Evolutionary conservation across 139 green algal genomes (phyloP), one percentile per base, ranked within the genome.

Genomic region (Asterochloris erici): DNA sequence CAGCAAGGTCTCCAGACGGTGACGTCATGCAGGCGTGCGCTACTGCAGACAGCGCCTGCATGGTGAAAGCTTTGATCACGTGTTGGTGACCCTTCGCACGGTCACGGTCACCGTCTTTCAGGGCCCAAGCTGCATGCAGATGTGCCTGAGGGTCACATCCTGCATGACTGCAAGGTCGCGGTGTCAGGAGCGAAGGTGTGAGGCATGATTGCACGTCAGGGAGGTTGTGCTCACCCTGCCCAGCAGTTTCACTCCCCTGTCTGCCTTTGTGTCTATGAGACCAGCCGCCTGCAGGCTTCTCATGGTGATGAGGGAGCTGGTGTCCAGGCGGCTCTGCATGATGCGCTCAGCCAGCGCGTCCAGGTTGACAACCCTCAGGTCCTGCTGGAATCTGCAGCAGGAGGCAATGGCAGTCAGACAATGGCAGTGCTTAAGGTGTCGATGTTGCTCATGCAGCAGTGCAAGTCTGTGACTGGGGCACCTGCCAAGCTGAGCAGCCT

Each of bases 231-330:
- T 77, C 71, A 95, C 90, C 70, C 77, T 74, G n/a, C 84, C 94
- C 64, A 98, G 89, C 77, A 98, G 90, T 87, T 98, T 94, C 14
- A 98, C 93, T 17, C 96, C 96, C 85, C 95, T 87, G 63, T 89
- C 87, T 47, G 95, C 86, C 26, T 90, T 90, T 61, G 89, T 92
- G 24, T 84, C 79, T 12, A 97, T 82, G 27, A 89, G 87, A 27
- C 91, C 88, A 26, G 84, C 89, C 77, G 96, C 95, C 13, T 90
- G 83, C 83, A 98, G 87, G 60, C 94, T 87, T 85, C 92, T 97
- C 93, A 99, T 99, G 28, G 95, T 98, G 82, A 98, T 94, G 27
- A 91, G 84, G 13, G 87, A 77, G 10, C 63, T 83, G 0, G 89
- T 62, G 76, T 96, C 90, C 78, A 99, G 88, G 68, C 91, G 82